Evolutionary conservation across 352 stramenopile genomes (phyloP).

Genomic region (Phytophthora quininea): DNA sequence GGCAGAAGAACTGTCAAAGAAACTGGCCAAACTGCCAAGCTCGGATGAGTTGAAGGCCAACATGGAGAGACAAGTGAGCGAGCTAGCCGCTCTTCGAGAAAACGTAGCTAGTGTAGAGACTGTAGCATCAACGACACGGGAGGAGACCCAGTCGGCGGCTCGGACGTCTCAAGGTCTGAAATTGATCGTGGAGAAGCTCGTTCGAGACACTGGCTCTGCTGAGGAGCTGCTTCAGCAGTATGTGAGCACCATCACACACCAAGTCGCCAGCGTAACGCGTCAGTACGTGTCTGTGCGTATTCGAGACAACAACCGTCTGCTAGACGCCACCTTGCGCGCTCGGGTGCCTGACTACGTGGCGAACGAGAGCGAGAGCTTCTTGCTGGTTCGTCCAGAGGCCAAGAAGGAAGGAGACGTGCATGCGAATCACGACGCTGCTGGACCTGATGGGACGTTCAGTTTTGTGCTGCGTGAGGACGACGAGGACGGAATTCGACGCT

Average conservation of each 20-base stretch:
- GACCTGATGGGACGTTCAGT: conserved; percentile 15
- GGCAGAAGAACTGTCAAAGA: conserved; percentile 9
- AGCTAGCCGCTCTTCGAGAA: conserved; percentile 50
- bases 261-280: conserved; percentile 81
- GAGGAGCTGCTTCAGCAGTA: conserved; percentile 83
- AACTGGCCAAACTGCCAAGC: conserved; percentile 24
- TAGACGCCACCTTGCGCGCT: conserved; percentile 76
- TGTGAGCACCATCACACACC: conserved; percentile 85
- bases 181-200: conserved; percentile 76
- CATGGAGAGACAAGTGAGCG: conserved; percentile 43
- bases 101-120: conserved; percentile 50
- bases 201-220: conserved; percentile 71
- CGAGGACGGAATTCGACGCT: conserved; percentile 39
- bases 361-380: conserved; percentile 72
- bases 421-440: conserved; percentile 15
- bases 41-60: conserved; percentile 45
- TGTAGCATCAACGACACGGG: conserved; percentile 40
- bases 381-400: conserved; percentile 65
- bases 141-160: conserved; percentile 51
- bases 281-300: conserved; percentile 84
- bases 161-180: conserved; percentile 69
- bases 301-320: conserved; percentile 80
- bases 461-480: conserved; percentile 53
- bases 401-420: conserved; percentile 33
- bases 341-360: conserved; percentile 68